Evolutionary conservation across 148 eudicot species (phyloP).

Genomic region (Vaccinium vitisidaea): DNA sequence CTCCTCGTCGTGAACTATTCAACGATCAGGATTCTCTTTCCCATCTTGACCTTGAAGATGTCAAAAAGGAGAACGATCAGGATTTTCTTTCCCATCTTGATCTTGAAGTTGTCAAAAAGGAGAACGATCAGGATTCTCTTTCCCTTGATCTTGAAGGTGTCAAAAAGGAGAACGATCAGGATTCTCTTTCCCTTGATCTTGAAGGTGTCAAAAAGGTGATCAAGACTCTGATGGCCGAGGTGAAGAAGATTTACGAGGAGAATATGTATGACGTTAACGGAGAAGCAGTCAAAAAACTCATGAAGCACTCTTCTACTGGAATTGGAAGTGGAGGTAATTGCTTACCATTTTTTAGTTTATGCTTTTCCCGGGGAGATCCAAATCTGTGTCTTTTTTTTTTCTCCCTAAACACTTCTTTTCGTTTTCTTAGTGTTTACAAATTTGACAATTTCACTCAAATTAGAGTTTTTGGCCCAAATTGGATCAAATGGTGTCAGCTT

Average conservation of each 20-base stretch:
- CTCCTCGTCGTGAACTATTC: too few species aligned
- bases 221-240: not conserved
- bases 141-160: not conserved
- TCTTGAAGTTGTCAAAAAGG: not conserved
- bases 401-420: too few species aligned
- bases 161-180: not conserved
- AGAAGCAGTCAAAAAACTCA: not conserved
- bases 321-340: not conserved
- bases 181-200: not conserved
- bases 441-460: too few species aligned
- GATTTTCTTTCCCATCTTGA: not conserved
- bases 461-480: too few species aligned
- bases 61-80: not conserved
- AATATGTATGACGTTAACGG: not conserved
- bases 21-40: not conserved
- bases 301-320: not conserved
- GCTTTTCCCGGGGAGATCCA: too few species aligned
- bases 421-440: too few species aligned
- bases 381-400: too few species aligned
- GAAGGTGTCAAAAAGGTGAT: not conserved
- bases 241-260: not conserved
- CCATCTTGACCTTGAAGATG: not conserved
- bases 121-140: not conserved
- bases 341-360: too few species aligned
- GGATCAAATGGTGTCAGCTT: too few species aligned